Conservation (phyloP, 805 yeast genomes). For the Yarrowia divulgata region DNA sequence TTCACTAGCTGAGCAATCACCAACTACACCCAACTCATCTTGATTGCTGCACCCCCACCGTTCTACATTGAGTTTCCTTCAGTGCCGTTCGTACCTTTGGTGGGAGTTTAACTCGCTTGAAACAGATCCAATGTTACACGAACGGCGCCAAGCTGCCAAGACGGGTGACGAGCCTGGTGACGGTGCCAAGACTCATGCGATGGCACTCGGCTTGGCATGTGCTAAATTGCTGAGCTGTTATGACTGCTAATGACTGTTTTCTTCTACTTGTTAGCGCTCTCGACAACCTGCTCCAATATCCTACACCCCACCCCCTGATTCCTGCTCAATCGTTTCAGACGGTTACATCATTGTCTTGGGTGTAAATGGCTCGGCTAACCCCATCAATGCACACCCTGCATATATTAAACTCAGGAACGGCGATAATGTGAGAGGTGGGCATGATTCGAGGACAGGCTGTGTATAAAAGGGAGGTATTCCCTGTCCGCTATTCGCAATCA, state of each 20-base stretch:
- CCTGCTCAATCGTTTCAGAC: background rate
- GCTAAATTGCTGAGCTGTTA: too few relatives aligned
- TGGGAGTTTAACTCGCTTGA: background rate
- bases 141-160: conserved; percentile 6
- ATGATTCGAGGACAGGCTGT: background rate
- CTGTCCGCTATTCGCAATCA: background rate
- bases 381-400: conserved; percentile 28
- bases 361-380: background rate
- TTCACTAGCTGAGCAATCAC: background rate
- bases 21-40: too few relatives aligned
- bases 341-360: background rate
- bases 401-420: conserved; percentile 29
- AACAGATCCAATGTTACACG: background rate
- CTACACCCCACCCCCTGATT: too few relatives aligned
- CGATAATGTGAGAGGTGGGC: conserved; percentile 3
- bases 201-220: too few relatives aligned
- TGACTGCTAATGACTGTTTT: too few relatives aligned
- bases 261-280: too few relatives aligned
- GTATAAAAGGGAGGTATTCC: background rate
- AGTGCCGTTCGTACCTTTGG: background rate
- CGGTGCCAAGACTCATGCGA: too few relatives aligned
- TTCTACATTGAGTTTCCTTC: background rate
- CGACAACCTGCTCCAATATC: too few relatives aligned
- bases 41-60: background rate
- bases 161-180: too few relatives aligned